A percentile compares a stretch with the other conserved stretches of the same genome.
Conservation (phyloP, 176 grass and related monocot genomes). For the Raddia distichophylla region DNA sequence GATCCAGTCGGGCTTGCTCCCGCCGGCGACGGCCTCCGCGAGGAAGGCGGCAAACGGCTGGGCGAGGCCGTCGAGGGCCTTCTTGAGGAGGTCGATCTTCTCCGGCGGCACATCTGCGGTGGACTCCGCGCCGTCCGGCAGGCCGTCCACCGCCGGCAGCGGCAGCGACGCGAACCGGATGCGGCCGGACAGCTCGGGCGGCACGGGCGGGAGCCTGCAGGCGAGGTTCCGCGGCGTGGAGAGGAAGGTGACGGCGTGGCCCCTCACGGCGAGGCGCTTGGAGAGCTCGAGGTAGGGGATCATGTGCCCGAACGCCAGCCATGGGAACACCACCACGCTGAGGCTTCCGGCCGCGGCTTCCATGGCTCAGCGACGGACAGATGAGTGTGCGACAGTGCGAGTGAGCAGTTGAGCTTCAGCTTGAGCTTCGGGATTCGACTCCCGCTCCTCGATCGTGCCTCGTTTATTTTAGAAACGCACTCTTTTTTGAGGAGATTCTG, state of each 20-base stretch:
- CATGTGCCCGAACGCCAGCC: constrained; percentile 69
- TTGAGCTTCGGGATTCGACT: too few relatives aligned
- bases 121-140: constrained; percentile 34
- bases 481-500: too few relatives aligned
- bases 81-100: constrained; percentile 31
- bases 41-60: background rate
- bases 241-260: constrained; percentile 55
- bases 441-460: too few relatives aligned
- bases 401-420: too few relatives aligned
- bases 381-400: too few relatives aligned
- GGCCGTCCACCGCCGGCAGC: constrained; percentile 19
- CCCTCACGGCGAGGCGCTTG: constrained; percentile 45
- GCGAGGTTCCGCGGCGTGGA: constrained; percentile 59
- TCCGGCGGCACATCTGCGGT: constrained; percentile 36
- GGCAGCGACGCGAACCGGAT: constrained; percentile 34
- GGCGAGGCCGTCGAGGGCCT: constrained; percentile 45
- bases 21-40: background rate
- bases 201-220: constrained; percentile 46
- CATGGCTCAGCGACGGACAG: background rate
- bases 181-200: constrained; percentile 5
- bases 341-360: constrained; percentile 8
- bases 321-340: constrained; percentile 54
- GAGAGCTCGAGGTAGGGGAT: constrained; percentile 52
- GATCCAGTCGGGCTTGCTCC: constrained; percentile 43
- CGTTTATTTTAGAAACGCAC: too few relatives aligned